Base-by-base conservation (phyloP, 108 stramenopile species). In the Ochromonas danica region DNA sequence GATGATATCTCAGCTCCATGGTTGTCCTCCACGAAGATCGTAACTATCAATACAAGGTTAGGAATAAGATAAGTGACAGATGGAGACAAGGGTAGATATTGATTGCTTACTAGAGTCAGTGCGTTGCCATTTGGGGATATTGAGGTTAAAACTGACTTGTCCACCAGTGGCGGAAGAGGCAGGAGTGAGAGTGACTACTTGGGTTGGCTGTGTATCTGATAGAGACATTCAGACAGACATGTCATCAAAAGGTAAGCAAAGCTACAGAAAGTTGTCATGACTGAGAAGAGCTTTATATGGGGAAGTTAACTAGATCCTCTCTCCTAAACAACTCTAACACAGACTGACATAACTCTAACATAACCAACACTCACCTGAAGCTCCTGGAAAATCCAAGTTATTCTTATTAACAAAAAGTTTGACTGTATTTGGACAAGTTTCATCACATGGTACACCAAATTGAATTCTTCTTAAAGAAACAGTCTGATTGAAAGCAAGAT, bases 11-110 rank as follows among this genome's bases (percentile, higher is more conserved):
- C 51, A 22, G 51, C 51, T 17, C 51, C 51, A 22, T 57, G 51
- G 51, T 57, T 57, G 51, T 57, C 22, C 51, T 57, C 51, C 22
- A 57, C 51, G 51, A 57, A 57, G 51, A 57, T 57, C 10, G 51
- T 57, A 57, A 57, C n/a, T n/a, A n/a, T n/a, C n/a, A n/a, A n/a
- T n/a, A n/a, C n/a, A n/a, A n/a, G n/a, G n/a, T n/a, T n/a, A n/a
- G n/a, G n/a, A n/a, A n/a, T n/a, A n/a, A n/a, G n/a, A n/a, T n/a
- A n/a, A n/a, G n/a, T n/a, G n/a, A n/a, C n/a, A n/a, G n/a, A n/a
- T n/a, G n/a, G n/a, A n/a, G n/a, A n/a, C n/a, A n/a, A n/a, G n/a
- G n/a, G n/a, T n/a, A n/a, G n/a, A n/a, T n/a, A n/a, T n/a, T n/a
- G n/a, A n/a, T n/a, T n/a, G n/a, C n/a, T n/a, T n/a, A n/a, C n/a